Base-by-base conservation (phyloP, 208 protist genomes). In the Blastocrithidia nonstop region DNA sequence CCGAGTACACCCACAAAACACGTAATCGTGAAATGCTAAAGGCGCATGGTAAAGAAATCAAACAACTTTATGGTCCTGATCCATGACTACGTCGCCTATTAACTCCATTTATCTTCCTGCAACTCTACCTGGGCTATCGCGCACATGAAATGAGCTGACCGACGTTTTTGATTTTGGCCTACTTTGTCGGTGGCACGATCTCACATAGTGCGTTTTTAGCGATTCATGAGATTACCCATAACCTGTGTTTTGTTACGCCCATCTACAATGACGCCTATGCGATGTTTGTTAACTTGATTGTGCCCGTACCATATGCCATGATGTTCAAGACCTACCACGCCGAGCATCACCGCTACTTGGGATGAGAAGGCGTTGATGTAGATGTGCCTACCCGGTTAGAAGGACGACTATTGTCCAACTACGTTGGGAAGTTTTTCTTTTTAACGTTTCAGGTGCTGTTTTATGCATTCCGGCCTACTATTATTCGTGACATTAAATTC, bases 291-390 rank as follows among this genome's bases (percentile, higher is more conserved):
- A 96, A 95, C 58, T 44, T 86, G 15, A 70, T 91, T 15, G 69
- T 94, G n/a, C 71, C 60, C 6, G 28, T 96, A 29, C 88, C 92
- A 41, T 91, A 83, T 35, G 61, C 76, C 21, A 92, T 93, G 74
- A 75, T 80, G 27, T 96, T 96, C 64, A 84, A 92, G 45, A 67
- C 56, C 20, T 96, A 96, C 62, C 88, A 96, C 60, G 69, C 75
- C 16, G 84, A 94, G 27, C 92, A 96, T 61, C 92, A 96, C 54
- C 65, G 75, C n/a, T 92, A 90, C 31, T 72, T 94, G 29, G 88
- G 88, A 16, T 87, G 83, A 53, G 79, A 93, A 26, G 57, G 54
- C 6, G 44, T 92, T 26, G 92, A 96, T 48, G 45, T 65, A 0
- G 92, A 96, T 71, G 42, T 96, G 25, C 85, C 88, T 9, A 83